Percentiles rank a stretch among this genome's conserved stretches.
Evolutionary conservation across 176 grass and related monocot genomes (phyloP).

Genomic region (Saccharum officinarum): DNA sequence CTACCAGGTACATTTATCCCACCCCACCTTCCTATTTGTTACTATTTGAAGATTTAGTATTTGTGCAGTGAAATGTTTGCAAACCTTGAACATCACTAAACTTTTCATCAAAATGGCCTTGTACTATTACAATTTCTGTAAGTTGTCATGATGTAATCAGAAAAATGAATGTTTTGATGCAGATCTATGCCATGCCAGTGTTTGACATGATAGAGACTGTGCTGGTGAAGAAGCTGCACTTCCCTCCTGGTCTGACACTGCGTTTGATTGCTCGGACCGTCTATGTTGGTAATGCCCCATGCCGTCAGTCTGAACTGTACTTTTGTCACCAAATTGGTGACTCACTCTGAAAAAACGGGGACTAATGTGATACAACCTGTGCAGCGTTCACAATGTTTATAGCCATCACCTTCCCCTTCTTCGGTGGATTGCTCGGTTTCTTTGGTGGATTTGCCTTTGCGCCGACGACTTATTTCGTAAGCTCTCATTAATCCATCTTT

Average conservation of each 20-base stretch:
- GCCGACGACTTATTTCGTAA: conserved; percentile 79
- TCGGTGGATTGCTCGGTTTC: conserved; percentile 73
- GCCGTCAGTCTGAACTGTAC: not conserved
- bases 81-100: not conserved
- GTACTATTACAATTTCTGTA: not conserved
- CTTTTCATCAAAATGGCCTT: not conserved
- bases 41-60: not conserved
- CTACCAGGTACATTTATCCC: not conserved
- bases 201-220: not conserved
- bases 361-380: not conserved
- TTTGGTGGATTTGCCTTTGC: conserved; percentile 87
- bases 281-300: not conserved
- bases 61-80: not conserved
- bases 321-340: too few relatives aligned
- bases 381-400: conserved; percentile 96
- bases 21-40: too few relatives aligned
- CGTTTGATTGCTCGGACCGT: not conserved
- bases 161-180: not conserved
- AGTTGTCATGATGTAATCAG: not conserved
- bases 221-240: conserved; percentile 25
- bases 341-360: too few relatives aligned
- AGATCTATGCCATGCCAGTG: conserved; percentile 41
- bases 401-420: conserved; percentile 89
- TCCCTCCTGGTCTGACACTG: conserved; percentile 47
- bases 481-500: not conserved